Evolutionary conservation across 495 filamentous ascomycete genomes (phyloP), one percentile per base, ranked within the genome.

Genomic region (Talaromyces trachyspermus): DNA sequence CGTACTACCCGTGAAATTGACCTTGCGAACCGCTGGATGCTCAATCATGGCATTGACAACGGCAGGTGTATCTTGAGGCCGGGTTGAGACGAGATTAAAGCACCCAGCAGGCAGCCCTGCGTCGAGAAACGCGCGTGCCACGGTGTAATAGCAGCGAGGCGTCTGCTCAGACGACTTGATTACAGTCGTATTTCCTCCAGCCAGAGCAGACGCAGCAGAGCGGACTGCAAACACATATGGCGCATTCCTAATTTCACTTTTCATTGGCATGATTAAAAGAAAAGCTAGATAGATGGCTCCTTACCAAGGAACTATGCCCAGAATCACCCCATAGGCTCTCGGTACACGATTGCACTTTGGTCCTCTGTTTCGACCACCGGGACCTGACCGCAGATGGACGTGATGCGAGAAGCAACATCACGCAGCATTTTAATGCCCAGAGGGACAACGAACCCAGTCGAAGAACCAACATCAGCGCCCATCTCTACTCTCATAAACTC

Each of bases 311-410:
- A 86, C 88, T 63, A 94, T 88, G 22, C 77, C 81, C 17, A 95
- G 68, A 2, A 90, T 66, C 24, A 92, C 88, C 89, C 89, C 54
- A 80, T 88, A 4, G 89, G 89, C 61, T 94, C 84, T 56, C 82
- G 85, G 42, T 79, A 66, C 14, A 95, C 67, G 54, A 95, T 71
- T 0, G 84, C 83, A n/a, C 73, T 71, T 35, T 69, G 70, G 7
- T 75, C 76, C 14, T 77, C 66, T 18, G 79, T 61, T 4, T 60
- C 54, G 7, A 75, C 66, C 5, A 69, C 66, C 0, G 86, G 85
- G 29, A 89, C 72, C 7, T 60, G 62, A 4, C 88, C 85, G 23
- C 76, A 66, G 8, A 92, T 66, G 3, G 66, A 64, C 6, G 65
- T 60, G 18, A 89, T 73, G 32, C 86, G 65, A 2, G 80, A 84